A percentile compares a stretch with the other conserved stretches of the same genome.
phyloP scores from a whole-genome alignment of 2,329 filamentous ascomycete genomes.

The Chalaropsis ovoidea region DNA sequence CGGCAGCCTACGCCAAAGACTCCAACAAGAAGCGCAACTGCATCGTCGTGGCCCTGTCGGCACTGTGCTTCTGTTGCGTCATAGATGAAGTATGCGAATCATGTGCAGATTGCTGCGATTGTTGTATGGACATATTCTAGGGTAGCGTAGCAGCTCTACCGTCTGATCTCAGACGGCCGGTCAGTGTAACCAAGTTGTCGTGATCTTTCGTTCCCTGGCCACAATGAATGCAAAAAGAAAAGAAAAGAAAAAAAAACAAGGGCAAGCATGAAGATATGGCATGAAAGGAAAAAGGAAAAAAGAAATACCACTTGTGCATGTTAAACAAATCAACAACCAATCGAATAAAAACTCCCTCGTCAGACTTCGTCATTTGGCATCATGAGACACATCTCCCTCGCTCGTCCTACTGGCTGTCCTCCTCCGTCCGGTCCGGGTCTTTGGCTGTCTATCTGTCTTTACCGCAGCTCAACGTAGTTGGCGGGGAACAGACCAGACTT shows the following conservation, averaged over 20 bases:
- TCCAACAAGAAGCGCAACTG: constrained; percentile 33
- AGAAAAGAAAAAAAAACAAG: background rate
- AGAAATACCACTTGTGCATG: constrained; percentile 15
- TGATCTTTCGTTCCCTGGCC: background rate
- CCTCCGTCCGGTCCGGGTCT: background rate
- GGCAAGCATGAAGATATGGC: background rate
- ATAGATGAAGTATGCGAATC: constrained; percentile 43
- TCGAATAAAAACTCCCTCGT: constrained; percentile 8
- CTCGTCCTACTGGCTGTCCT: background rate
- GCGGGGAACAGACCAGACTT: constrained; percentile 73
- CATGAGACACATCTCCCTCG: background rate
- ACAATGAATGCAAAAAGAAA: too few relatives aligned
- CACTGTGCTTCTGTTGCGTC: constrained; percentile 43
- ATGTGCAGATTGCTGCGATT: constrained; percentile 39
- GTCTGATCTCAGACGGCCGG: too few relatives aligned
- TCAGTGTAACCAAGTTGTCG: too few relatives aligned
- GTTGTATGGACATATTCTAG: constrained; percentile 30
- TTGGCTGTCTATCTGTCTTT: too few relatives aligned
- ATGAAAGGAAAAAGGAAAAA: background rate
- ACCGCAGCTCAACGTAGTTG: constrained; percentile 53
- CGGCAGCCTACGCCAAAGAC: background rate
- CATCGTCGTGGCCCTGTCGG: constrained; percentile 34
- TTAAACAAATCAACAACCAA: background rate
- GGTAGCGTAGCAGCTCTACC: background rate
- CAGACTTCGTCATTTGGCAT: background rate